Evolutionary conservation across 441 rosid genomes (phyloP), one percentile per base, ranked within the genome.

Genomic region (Erodium texanum): DNA sequence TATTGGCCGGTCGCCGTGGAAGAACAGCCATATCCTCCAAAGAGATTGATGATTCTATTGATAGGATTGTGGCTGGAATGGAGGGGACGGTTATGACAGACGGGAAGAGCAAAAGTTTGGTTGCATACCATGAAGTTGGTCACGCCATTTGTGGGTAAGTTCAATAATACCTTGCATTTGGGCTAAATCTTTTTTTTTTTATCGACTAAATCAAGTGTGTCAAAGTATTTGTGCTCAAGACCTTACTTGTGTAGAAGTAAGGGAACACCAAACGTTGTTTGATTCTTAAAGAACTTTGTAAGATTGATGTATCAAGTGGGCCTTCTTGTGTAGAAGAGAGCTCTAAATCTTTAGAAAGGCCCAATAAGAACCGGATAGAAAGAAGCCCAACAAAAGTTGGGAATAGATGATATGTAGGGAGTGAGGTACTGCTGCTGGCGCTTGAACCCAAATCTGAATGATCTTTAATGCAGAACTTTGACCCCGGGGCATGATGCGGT

Each of bases 61-160:
- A 93, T 79, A 86, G 98, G 77, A 93, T 93, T 77, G 97, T 93
- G 68, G 98, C 98, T 66, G 98, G 98, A 24, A 93, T 90, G 98
- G 98, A 90, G 81, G 98, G 97, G 72, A 93, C 98, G 0, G 97
- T 88, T 14, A 92, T 92, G 98, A 92, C 98, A 0, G 98, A 92
- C 69, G 97, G 98, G 72, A 92, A 92, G 84, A 88, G 98, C 76
- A 92, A 92, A 73, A 92, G 98, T 81, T 82, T 92, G 76, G 98
- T 90, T 72, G 96, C 97, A 48, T 90, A 93, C 82, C 98, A 93
- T 76, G 97, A 90, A 82, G 97, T 93, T 65, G 97, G 97, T 63
- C 98, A 93, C 69, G 96, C 97, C 9, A 75, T 93, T 64, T 93
- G 98, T 43, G 97, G 97, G 98, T 90, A 70, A 79, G 90, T 75